These are phyloP conservation scores for Endotrypanum monterogeii DNA, from an alignment of 208 protist genomes.

Conservation along the genomic window DNA sequence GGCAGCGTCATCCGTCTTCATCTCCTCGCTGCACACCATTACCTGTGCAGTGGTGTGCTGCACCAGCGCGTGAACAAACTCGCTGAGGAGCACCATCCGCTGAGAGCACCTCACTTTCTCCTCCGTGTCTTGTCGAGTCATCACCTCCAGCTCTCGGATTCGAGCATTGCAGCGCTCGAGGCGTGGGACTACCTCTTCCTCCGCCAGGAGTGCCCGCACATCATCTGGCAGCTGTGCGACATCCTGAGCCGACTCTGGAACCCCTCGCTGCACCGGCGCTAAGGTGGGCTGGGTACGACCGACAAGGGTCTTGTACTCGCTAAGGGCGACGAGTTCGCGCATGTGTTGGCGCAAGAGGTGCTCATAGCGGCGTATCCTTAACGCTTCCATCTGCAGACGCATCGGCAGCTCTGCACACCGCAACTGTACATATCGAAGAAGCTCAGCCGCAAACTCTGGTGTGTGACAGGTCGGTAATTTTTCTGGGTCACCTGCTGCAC, in stretches of 20 bases:
- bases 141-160: conserved; percentile 39
- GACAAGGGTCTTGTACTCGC: conserved; percentile 50
- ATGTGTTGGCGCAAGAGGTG: conserved; percentile 57
- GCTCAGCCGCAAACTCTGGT: neutral
- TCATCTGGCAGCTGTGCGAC: conserved; percentile 22
- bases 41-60: conserved; percentile 11
- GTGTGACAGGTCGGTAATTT: neutral
- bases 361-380: conserved; percentile 62
- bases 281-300: conserved; percentile 14
- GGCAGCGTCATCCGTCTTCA: neutral
- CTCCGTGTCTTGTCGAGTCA: conserved; percentile 28
- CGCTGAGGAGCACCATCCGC: conserved; percentile 53
- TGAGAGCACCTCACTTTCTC: conserved; percentile 39
- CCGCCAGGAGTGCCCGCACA: conserved; percentile 16
- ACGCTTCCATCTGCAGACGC: conserved; percentile 70
- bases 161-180: conserved; percentile 33
- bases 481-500: neutral
- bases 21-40: neutral
- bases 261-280: neutral
- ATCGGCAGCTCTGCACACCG: conserved; percentile 74
- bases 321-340: conserved; percentile 64
- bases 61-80: conserved; percentile 28
- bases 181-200: conserved; percentile 25
- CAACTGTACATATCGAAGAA: conserved; percentile 39
- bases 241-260: neutral